A percentile compares a stretch with the other conserved stretches of the same genome.
Conservation (phyloP, 1,284 basidiomycete genomes). For the Exsudoporus floridanus region DNA sequence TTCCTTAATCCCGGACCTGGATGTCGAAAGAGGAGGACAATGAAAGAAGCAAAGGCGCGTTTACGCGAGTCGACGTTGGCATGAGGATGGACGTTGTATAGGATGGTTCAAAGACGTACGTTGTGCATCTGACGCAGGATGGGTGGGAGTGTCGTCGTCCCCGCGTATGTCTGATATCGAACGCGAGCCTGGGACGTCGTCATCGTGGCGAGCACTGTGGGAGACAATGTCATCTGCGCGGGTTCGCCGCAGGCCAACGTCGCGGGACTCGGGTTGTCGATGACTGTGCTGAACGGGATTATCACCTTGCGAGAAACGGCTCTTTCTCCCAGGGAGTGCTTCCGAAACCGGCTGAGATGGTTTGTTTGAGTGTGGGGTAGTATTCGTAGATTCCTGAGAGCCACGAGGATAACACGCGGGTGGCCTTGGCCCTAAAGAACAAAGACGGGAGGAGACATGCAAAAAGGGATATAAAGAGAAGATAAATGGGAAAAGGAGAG, state of each 20-base stretch:
- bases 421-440: slow-evolving; percentile 57
- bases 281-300: slow-evolving; percentile 9
- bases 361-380: slow-evolving; percentile 19
- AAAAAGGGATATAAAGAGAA: slow-evolving; percentile 39
- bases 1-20: slow-evolving; percentile 32
- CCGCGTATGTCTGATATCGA: slow-evolving; percentile 18
- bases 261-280: slow-evolving; percentile 14
- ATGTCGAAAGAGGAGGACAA: slow-evolving; percentile 16
- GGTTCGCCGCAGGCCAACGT: slow-evolving; percentile 16
- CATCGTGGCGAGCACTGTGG: slow-evolving; percentile 11
- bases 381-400: slow-evolving; percentile 21
- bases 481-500: slow-evolving; percentile 26
- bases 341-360: slow-evolving; percentile 17
- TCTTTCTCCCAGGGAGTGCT: slow-evolving; percentile 10
- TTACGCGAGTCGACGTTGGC: slow-evolving; percentile 28
- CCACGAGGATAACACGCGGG: slow-evolving; percentile 34
- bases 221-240: slow-evolving; percentile 20
- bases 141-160: slow-evolving; percentile 18
- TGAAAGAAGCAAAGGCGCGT: slow-evolving; percentile 15
- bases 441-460: slow-evolving; percentile 38
- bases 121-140: slow-evolving; percentile 34
- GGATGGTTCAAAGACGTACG: slow-evolving; percentile 44
- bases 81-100: slow-evolving; percentile 33
- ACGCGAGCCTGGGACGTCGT: slow-evolving; percentile 23
- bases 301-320: slow-evolving; percentile 29